A percentile compares a stretch with the other conserved stretches of the same genome.
phyloP scores from a whole-genome alignment of 495 filamentous ascomycete genomes.

The Niebla homalea region DNA sequence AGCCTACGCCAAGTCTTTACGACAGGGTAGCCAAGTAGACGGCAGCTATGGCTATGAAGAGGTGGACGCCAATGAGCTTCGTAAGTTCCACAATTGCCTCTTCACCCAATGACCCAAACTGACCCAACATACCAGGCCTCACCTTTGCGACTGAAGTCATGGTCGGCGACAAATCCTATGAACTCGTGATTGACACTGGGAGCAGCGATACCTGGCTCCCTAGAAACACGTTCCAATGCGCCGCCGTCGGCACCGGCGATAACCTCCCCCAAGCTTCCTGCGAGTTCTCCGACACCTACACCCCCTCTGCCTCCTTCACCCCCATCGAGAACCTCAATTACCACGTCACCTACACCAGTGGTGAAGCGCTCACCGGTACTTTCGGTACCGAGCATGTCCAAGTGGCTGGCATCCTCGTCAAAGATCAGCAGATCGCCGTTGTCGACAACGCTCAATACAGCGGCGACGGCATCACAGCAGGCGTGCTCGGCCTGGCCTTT shows the following conservation, averaged over 20 bases:
- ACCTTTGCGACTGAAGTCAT: constrained; percentile 18
- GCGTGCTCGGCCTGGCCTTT: constrained; percentile 50
- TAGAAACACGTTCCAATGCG: constrained; percentile 33
- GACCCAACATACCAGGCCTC: constrained; percentile 2
- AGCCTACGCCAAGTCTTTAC: constrained; percentile 8
- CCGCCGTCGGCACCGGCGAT: constrained; percentile 16
- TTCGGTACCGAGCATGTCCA: constrained; percentile 45
- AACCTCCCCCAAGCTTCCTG: constrained; percentile 23
- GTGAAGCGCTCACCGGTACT: constrained; percentile 39
- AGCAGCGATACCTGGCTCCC: constrained; percentile 50
- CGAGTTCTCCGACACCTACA: constrained; percentile 36
- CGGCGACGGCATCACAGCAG: constrained; percentile 36
- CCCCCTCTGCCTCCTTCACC: constrained; percentile 26
- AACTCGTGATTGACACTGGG: constrained; percentile 47
- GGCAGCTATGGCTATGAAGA: constrained; percentile 6
- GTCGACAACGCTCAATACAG: constrained; percentile 34
- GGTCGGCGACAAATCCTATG: constrained; percentile 32
- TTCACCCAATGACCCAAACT: not conserved
- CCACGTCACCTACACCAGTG: constrained; percentile 46
- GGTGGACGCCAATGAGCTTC: constrained; percentile 4
- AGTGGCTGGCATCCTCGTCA: constrained; percentile 40
- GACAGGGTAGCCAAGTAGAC: constrained; percentile 9
- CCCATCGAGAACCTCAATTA: constrained; percentile 36
- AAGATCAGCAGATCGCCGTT: constrained; percentile 39
- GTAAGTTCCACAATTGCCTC: not conserved